Evolutionary conservation across 805 yeast species (phyloP), one percentile per base, ranked within the genome.

Genomic region (Pichia californica): DNA sequence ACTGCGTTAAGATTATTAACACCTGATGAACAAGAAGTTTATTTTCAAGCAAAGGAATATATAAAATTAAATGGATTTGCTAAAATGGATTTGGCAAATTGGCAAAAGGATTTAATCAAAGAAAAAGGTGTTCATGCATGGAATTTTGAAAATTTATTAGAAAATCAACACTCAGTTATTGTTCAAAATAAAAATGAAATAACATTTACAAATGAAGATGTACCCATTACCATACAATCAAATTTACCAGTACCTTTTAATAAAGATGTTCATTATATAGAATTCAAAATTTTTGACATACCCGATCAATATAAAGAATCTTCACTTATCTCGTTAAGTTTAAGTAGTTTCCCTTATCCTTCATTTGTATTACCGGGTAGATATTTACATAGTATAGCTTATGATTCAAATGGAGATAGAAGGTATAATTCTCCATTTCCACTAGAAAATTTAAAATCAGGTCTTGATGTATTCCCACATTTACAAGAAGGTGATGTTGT

Each of bases 331-430:
- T 77, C 95, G 0, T 69, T 93, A 16, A 99, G 99, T 0, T 57
- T 93, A 3, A 74, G 89, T 0, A 77, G 94, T 0, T 77, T 79
- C 49, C 99, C 99, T 7, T 93, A 93, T 56, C 99, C 99, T 2
- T 79, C 83, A 63, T 93, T 93, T 64, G 71, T 97, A 52, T 68
- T 93, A 31, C 98, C 99, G 0, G 99, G 99, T 0, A 76, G 93
- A 56, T 95, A 88, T 55, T 73, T 81, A 34, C 83, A 79, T 59
- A 87, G 96, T 0, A 70, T 88, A 4, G 76, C 88, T n/a, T 93
- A 91, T 62, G 96, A 88, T 49, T 84, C 95, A 6, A 74, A 74
- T 41, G 99, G 98, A 3, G 70, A 75, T 46, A 73, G 95, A 44
- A 73, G 97, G 42, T 73, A 77, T 48, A 88, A 86, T 59, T 86